Conservation (phyloP, 768 basidiomycete species). For the Tulasnella sp. region DNA sequence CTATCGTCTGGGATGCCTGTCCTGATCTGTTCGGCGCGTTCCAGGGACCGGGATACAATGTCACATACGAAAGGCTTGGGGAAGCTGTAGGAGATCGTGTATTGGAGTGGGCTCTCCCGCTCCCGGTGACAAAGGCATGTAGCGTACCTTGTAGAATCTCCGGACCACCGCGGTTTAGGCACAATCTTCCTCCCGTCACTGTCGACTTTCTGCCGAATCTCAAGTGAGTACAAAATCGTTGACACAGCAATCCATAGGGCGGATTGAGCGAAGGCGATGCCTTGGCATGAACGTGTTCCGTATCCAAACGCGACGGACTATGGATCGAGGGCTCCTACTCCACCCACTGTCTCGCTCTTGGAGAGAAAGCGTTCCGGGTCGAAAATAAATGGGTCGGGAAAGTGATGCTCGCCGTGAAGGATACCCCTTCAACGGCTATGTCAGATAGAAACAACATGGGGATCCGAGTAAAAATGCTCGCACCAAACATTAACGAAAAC, state of each 20-base stretch:
- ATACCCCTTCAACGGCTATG: neutral
- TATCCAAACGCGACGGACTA: neutral
- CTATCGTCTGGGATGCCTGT: too few species aligned
- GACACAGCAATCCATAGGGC: neutral
- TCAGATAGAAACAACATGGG: neutral
- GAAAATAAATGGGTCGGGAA: neutral
- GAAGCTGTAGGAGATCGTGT: too few species aligned
- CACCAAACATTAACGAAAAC: conserved; percentile 17
- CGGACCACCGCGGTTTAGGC: too few species aligned
- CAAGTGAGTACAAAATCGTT: neutral
- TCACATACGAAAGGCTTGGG: too few species aligned
- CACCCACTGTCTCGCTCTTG: neutral
- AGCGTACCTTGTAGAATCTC: too few species aligned
- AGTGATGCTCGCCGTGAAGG: neutral
- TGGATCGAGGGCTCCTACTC: neutral
- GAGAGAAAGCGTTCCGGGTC: neutral
- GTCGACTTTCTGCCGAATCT: neutral
- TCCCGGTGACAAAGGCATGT: too few species aligned
- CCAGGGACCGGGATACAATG: too few species aligned
- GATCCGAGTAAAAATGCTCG: neutral
- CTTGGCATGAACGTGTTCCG: neutral
- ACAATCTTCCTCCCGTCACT: too few species aligned
- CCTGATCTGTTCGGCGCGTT: too few species aligned
- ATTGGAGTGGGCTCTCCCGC: too few species aligned
- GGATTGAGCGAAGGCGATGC: neutral